Base-by-base conservation (phyloP, 2,329 filamentous ascomycete species). In the Pseudogymnoascus sp. region DNA sequence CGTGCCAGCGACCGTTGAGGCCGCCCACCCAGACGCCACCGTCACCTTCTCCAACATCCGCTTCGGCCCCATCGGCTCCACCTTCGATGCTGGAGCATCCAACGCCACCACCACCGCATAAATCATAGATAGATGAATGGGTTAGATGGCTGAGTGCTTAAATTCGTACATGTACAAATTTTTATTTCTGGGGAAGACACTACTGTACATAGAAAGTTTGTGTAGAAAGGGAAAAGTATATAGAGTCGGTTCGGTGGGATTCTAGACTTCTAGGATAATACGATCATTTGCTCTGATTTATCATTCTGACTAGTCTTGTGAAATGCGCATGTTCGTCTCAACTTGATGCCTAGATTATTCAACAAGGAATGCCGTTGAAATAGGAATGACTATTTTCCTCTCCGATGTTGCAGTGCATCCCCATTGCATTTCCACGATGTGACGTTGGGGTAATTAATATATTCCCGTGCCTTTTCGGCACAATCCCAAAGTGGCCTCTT, bases 1-100 rank as follows among this genome's bases (percentile, higher is more conserved):
- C 37, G 76, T 72, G 38, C 82, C 82, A 29, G 60, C 68, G 23
- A 76, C 78, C 2, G 72, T 85, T 38, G 78, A 83, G 74, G 38
- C 72, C 23, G 67, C 75, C 60, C 70, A 73, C n/a, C 76, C 80
- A 61, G 76, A 78, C 73, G 74, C 81, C 23, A 35, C 33, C 61
- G 77, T 77, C 77, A 21, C 46, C 62, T 29, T 66, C 56, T 60
- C 66, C 60, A 62, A 62, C 60, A 62, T 62, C 60, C 21, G 29
- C 21, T 62, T 62, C 23, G 60, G 60, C 23, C 60, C 60, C 21
- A 62, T 62, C 19, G 60, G 60, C 29, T 62, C 60, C 11, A 62
- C 60, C 40, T 60, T 40, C 19, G 50, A 56, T 4, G 50, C 13
- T 56, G 50, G 50, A 7, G 50, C 26, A 7, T 19, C 40, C 17